Conservation (phyloP, 441 rosid genomes). For the Euphorbia corollata region DNA sequence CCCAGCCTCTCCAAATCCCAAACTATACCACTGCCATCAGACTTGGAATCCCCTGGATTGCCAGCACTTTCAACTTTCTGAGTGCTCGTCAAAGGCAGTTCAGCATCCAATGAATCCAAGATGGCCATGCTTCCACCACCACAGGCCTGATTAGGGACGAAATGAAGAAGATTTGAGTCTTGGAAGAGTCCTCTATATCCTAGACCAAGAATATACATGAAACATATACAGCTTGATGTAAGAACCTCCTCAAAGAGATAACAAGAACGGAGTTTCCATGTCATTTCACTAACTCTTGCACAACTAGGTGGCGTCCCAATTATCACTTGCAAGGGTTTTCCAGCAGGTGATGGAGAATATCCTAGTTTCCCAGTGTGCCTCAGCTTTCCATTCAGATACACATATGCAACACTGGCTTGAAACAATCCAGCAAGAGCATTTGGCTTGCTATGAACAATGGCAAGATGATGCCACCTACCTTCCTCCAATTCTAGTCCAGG, state of each 20-base stretch:
- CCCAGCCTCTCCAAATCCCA: constrained; percentile 97
- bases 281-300: constrained; percentile 77
- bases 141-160: constrained; percentile 99
- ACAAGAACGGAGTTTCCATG: constrained; percentile 96
- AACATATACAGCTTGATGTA: constrained; percentile 88
- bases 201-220: constrained; percentile 99
- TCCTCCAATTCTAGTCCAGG: constrained; percentile 94
- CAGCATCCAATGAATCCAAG: constrained; percentile 83
- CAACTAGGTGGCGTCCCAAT: constrained; percentile 82
- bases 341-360: constrained; percentile 95
- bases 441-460: constrained; percentile 98
- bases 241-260: constrained; percentile 99
- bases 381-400: constrained; percentile 94
- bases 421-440: constrained; percentile 99
- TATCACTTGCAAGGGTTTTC: constrained; percentile 91
- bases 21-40: constrained; percentile 98
- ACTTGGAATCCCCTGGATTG: constrained; percentile 75
- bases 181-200: constrained; percentile 98
- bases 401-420: constrained; percentile 98
- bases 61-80: constrained; percentile 64
- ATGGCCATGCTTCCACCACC: constrained; percentile 99
- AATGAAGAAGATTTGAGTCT: constrained; percentile 87
- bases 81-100: constrained; percentile 53
- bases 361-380: constrained; percentile 98
- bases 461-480: constrained; percentile 99